A percentile compares a stretch with the other conserved stretches of the same genome.
These are phyloP conservation scores for Geotrichum cucujoidarum DNA, from an alignment of 1,139 yeast genomes.

Conservation along the genomic window DNA sequence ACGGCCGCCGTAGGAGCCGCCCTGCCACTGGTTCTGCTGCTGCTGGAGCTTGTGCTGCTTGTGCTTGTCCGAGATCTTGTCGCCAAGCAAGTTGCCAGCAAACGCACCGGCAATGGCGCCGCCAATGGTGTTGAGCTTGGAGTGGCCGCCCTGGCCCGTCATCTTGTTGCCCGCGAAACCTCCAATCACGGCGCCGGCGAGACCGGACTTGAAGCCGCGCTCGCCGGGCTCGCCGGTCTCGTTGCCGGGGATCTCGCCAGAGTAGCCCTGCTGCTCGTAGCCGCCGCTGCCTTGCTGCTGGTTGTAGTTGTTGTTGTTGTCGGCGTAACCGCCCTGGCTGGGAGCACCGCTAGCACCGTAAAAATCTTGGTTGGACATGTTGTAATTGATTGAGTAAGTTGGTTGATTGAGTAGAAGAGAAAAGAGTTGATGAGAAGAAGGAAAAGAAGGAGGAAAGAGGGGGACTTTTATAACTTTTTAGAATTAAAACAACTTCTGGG, in stretches of 20 bases:
- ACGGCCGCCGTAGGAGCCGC: conserved; percentile 4
- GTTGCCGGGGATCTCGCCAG: conserved; percentile 23
- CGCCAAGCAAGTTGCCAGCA: conserved; percentile 52
- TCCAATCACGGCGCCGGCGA: conserved; percentile 60
- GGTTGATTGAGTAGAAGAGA: background rate
- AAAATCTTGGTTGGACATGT: conserved; percentile 17
- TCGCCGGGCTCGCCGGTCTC: conserved; percentile 42
- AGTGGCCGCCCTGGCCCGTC: conserved; percentile 47
- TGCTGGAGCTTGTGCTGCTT: conserved; percentile 24
- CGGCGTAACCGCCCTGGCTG: conserved; percentile 14
- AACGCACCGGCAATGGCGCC: conserved; percentile 62
- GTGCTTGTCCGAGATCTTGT: conserved; percentile 32
- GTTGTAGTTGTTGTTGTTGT: conserved; percentile 4
- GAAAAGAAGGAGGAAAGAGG: background rate
- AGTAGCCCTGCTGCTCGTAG: conserved; percentile 24
- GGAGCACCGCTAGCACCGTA: conserved; percentile 11
- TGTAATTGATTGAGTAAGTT: background rate
- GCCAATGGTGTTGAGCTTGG: conserved; percentile 49
- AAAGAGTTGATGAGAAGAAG: background rate
- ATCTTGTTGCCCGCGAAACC: conserved; percentile 42
- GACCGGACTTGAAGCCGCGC: conserved; percentile 52
- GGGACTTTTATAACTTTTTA: conserved; percentile 1
- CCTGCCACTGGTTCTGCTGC: conserved; percentile 8
- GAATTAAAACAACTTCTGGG: too few species aligned
- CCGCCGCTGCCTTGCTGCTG: conserved; percentile 22